A percentile compares a stretch with the other conserved stretches of the same genome.
These are phyloP conservation scores for Rhododendron simsii DNA, from an alignment of 148 eudicot genomes.

Conservation along the genomic window DNA sequence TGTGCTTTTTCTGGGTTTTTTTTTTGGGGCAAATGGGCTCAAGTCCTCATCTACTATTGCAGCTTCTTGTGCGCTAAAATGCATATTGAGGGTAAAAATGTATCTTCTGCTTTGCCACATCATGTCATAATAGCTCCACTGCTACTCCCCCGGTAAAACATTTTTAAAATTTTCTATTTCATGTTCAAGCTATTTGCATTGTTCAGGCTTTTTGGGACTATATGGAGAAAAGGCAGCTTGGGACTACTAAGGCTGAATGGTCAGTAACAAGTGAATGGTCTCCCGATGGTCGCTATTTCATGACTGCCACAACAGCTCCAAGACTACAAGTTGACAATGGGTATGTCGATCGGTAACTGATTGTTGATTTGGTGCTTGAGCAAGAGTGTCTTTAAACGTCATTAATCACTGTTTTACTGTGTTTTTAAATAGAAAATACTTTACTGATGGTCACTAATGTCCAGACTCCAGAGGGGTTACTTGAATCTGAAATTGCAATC, in stretches of 20 bases:
- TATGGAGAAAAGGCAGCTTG: slow-evolving; percentile 73
- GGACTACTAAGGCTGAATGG: slow-evolving; percentile 86
- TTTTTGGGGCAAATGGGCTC: too few species aligned
- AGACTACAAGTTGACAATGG: slow-evolving; percentile 95
- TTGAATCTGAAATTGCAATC: slow-evolving; percentile 7
- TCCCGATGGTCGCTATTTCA: slow-evolving; percentile 82
- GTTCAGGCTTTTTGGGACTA: slow-evolving; percentile 96
- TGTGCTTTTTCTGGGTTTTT: too few species aligned
- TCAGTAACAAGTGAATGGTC: slow-evolving; percentile 97
- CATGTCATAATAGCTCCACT: not conserved
- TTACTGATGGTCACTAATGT: not conserved
- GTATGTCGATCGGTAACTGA: slow-evolving; percentile 34
- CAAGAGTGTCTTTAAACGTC: not conserved
- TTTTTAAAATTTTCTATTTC: not conserved
- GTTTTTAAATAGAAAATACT: not conserved
- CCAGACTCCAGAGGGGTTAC: not conserved
- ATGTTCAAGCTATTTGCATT: not conserved
- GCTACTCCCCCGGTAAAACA: not conserved
- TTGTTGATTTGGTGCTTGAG: slow-evolving; percentile 1
- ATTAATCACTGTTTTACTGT: not conserved
- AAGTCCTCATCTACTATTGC: not conserved
- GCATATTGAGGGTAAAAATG: not conserved
- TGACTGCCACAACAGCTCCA: slow-evolving; percentile 98
- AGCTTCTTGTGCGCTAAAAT: not conserved
- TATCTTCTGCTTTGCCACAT: not conserved